phyloP scores from a whole-genome alignment of 495 filamentous ascomycete species.

The Neurospora tetraspora region DNA sequence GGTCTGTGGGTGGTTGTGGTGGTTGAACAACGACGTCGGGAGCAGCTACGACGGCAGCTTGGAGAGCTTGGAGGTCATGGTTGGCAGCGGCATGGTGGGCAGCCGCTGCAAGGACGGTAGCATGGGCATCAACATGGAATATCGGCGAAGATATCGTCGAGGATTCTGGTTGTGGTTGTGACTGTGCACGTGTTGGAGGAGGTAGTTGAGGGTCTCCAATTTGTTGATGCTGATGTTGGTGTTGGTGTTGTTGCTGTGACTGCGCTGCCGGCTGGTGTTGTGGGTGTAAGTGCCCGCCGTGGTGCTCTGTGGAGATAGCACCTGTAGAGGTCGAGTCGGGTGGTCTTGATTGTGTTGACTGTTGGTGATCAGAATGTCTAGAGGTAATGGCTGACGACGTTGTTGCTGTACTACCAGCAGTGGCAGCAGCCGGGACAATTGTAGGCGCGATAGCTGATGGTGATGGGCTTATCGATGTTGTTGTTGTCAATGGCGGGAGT shows the following conservation, averaged over 20 bases:
- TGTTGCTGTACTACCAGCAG: neutral
- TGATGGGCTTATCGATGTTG: neutral
- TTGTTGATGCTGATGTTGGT: neutral
- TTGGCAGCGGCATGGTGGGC: constrained; percentile 17
- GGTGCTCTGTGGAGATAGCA: neutral
- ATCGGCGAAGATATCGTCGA: neutral
- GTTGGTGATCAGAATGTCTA: neutral
- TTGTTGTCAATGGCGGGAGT: neutral
- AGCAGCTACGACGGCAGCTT: constrained; percentile 29
- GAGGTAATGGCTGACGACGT: no score
- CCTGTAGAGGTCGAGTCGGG: neutral
- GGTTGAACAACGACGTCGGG: constrained; percentile 3
- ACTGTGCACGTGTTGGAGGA: neutral
- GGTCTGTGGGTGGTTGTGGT: constrained; percentile 10
- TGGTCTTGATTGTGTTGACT: neutral
- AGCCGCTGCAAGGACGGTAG: constrained; percentile 1
- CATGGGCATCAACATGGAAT: neutral
- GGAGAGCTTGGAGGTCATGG: constrained; percentile 32
- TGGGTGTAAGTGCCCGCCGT: neutral
- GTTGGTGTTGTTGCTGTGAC: no score
- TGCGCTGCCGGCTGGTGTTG: neutral
- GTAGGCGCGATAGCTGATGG: neutral
- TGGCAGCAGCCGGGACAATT: neutral
- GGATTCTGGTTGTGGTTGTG: neutral
- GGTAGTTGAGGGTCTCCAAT: neutral